Base-by-base conservation (phyloP, 805 yeast genomes). In the Clavispora asparagi region DNA sequence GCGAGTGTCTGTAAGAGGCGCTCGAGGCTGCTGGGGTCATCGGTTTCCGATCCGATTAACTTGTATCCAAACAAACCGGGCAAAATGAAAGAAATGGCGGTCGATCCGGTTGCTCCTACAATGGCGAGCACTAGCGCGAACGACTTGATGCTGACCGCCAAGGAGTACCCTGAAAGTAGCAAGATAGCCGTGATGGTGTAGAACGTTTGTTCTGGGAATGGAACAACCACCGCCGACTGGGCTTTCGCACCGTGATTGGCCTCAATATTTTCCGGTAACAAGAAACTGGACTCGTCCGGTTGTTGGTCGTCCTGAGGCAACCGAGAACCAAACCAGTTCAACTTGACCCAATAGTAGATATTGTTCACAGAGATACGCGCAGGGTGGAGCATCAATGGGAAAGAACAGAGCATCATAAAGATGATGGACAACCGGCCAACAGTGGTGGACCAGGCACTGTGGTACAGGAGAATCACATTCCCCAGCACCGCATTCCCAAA, bases 301-400 rank as follows among this genome's bases (percentile, higher is more conserved):
- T 28, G 35, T 11, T 33, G 28, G 25, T n/a, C 26, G 27, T 32
- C 38, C 26, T 39, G 39, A 7, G 43, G 27, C 39, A 12, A 12
- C 23, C 8, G 9, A 10, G 42, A 8, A 47, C 17, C 31, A 26
- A 45, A 39, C 10, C 41, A 33, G 50, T 49, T 23, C 56, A 48
- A 41, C 50, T 61, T 23, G 32, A 76, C 55, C 67, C 76, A 83
- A 57, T 74, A 80, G 29, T 81, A 62, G 36, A 90, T 82, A 61
- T 88, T 88, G 57, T 85, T 82, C 35, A 85, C 74, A 0, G 96
- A 87, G 2, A 86, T 83, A 54, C 97, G 75, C 28, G 95, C 87
- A 0, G 97, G 97, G 57, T 90, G 96, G 57, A 90, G 79, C 76
- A 89, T 95, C 52, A 91, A 67, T 7, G 97, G 97, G 61, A 82